phyloP scores from a whole-genome alignment of 768 basidiomycete genomes.

The Baorangia bicolor region DNA sequence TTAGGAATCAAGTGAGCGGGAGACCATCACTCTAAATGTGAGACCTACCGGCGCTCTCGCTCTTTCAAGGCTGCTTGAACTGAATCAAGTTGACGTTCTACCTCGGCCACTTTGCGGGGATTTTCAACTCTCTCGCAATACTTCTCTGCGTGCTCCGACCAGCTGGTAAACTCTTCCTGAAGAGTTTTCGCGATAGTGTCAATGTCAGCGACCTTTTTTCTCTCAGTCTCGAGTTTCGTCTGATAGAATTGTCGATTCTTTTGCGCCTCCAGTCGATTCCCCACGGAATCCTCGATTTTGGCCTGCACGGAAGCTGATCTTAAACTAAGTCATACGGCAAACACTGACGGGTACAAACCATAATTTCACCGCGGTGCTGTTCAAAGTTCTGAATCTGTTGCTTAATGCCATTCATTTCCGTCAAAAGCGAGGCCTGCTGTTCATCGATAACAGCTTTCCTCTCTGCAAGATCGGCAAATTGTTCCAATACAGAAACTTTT shows the following conservation, averaged over 20 bases:
- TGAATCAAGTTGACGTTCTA: slow-evolving; percentile 62
- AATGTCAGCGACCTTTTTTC: slow-evolving; percentile 41
- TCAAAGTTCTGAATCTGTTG: slow-evolving; percentile 51
- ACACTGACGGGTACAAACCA: slow-evolving; percentile 37
- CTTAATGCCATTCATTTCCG: slow-evolving; percentile 46
- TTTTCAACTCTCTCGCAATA: slow-evolving; percentile 59
- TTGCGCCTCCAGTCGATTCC: slow-evolving; percentile 50
- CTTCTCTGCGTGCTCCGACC: slow-evolving; percentile 62
- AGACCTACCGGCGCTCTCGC: slow-evolving; percentile 57
- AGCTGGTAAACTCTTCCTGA: slow-evolving; percentile 63
- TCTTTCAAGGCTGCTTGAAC: slow-evolving; percentile 64
- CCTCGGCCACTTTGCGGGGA: slow-evolving; percentile 53
- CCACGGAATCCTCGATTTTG: slow-evolving; percentile 49
- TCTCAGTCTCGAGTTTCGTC: slow-evolving; percentile 52
- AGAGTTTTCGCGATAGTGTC: slow-evolving; percentile 50
- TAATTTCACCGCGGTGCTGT: slow-evolving; percentile 39
- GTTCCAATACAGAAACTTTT: slow-evolving; percentile 44
- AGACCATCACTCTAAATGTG: not conserved
- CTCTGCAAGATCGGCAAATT: slow-evolving; percentile 46
- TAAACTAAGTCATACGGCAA: not conserved
- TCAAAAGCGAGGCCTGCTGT: slow-evolving; percentile 42
- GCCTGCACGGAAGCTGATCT: slow-evolving; percentile 35
- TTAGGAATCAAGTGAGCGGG: slow-evolving; percentile 27
- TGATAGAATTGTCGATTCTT: slow-evolving; percentile 46
- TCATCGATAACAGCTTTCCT: slow-evolving; percentile 50